phyloP scores from a whole-genome alignment of 2,329 filamentous ascomycete genomes.

The Colletotrichum endophyticum region DNA sequence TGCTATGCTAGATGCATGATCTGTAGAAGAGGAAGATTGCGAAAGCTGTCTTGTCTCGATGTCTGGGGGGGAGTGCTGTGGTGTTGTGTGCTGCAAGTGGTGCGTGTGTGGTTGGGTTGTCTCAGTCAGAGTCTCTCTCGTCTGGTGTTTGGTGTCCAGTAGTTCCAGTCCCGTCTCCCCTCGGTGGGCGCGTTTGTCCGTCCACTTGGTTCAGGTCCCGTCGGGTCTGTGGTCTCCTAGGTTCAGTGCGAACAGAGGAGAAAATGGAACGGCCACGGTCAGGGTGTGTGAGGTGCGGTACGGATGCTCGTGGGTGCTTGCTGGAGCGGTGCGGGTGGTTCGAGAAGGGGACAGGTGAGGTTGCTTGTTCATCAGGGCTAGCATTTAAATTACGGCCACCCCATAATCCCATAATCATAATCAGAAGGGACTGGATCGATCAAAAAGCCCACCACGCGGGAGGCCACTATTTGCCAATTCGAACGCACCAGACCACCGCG shows the following conservation, averaged over 20 bases:
- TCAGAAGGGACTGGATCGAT: conserved; percentile 9
- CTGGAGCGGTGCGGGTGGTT: conserved; percentile 15
- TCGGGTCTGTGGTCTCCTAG: neutral
- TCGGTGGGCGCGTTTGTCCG: conserved; percentile 1
- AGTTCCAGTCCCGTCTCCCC: neutral
- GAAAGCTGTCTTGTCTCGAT: neutral
- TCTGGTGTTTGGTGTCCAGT: neutral
- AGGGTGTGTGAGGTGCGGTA: neutral
- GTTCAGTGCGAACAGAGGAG: neutral
- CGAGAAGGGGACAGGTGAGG: conserved; percentile 16
- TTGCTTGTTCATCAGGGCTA: conserved; percentile 15
- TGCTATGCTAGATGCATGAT: conserved; percentile 20
- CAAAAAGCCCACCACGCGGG: conserved; percentile 2
- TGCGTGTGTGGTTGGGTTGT: conserved; percentile 11
- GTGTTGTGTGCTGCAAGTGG: neutral
- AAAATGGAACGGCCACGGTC: neutral
- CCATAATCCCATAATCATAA: conserved; percentile 18
- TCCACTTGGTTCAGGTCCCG: neutral
- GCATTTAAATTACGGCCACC: conserved; percentile 22
- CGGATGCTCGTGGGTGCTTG: neutral
- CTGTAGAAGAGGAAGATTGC: neutral
- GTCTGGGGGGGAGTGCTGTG: neutral
- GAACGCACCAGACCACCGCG: neutral
- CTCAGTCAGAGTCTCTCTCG: conserved; percentile 14
- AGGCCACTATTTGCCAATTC: conserved; percentile 8